Evolutionary conservation across 768 basidiomycete species (phyloP), one percentile per base, ranked within the genome.

Genomic region (Ephemerocybe angulata): DNA sequence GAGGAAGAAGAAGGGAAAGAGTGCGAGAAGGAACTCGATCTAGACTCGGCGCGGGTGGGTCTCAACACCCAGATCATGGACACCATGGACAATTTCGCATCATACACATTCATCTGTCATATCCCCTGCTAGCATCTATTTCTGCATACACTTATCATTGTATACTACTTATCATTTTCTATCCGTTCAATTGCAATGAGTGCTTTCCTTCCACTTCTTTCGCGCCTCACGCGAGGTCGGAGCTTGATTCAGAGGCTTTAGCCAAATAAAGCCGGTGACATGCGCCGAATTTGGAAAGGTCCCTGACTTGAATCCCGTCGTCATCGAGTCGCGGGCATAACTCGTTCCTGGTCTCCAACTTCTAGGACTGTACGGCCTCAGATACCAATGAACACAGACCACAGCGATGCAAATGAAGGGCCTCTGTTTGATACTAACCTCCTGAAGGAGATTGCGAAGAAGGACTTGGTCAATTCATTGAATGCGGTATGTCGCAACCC

Each of bases 381-480:
- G 59, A 44, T 22, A n/a, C 41, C 31, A 54, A 50, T 52, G 57
- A 51, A 24, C 19, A 52, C 22, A 38, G 40, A 47, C 56, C 53
- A 38, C 42, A 33, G 27, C 37, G 19, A 50, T 50, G 25, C 29
- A 43, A 54, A 28, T 50, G 31, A 5, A 53, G 44, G 52, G 63
- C 76, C 30, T 65, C 66, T 15, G 76, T 81, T 88, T 35, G 86
- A 90, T 63, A 74, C 87, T 12, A 82, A 78, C 29, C 56, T 86
- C 1, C 73, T 97, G 33, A 88, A 83, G 65, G 93, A 95, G 54
- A 78, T 90, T 28, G 90, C 85, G 3, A 84, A 82, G 67, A 89
- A 87, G 60, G 85, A 82, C n/a, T 70, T 96, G 10, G 80, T 97
- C 1, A 91, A 93, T 63, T 83, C 88, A 19, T 72, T 97, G 58